phyloP scores from a whole-genome alignment of 1,284 basidiomycete species.

The Peniophora sp. region DNA sequence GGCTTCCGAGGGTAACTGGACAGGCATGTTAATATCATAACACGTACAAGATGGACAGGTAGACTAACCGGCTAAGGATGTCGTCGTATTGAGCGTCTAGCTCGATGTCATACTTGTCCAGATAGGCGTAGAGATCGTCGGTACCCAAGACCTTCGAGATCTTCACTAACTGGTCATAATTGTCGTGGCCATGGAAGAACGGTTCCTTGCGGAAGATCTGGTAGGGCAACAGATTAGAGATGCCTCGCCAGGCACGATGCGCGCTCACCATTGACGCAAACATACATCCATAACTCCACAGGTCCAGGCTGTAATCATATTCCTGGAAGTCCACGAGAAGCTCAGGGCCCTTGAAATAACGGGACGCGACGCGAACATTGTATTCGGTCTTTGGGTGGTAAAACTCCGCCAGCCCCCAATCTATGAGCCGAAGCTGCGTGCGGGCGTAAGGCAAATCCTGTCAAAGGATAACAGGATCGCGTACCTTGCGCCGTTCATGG shows the following conservation, averaged over 20 bases:
- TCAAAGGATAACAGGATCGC: background rate
- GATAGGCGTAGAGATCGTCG: constrained; percentile 86
- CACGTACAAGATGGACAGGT: background rate
- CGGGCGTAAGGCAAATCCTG: constrained; percentile 2
- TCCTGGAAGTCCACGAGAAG: constrained; percentile 97
- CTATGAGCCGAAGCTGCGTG: constrained; percentile 82
- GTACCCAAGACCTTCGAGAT: constrained; percentile 97
- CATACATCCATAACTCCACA: constrained; percentile 99
- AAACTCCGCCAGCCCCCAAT: constrained; percentile 99
- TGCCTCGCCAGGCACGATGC: background rate
- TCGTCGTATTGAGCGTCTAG: constrained; percentile 89
- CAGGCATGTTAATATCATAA: constrained; percentile 6
- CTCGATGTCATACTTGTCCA: constrained; percentile 92
- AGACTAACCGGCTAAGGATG: constrained; percentile 68
- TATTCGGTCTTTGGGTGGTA: constrained; percentile 98
- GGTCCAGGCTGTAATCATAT: constrained; percentile 94
- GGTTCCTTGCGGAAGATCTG: constrained; percentile 99
- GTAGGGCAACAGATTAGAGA: constrained; percentile 2
- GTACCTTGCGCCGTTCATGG: constrained; percentile 89
- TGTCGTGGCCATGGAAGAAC: constrained; percentile 99
- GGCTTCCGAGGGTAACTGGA: constrained; percentile 85
- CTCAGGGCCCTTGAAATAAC: constrained; percentile 98
- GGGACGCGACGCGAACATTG: constrained; percentile 95
- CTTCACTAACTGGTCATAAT: constrained; percentile 98
- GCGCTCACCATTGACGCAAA: constrained; percentile 90